Evolutionary conservation across 495 filamentous ascomycete species (phyloP).

Genomic region (Achaetomiella virescens): DNA sequence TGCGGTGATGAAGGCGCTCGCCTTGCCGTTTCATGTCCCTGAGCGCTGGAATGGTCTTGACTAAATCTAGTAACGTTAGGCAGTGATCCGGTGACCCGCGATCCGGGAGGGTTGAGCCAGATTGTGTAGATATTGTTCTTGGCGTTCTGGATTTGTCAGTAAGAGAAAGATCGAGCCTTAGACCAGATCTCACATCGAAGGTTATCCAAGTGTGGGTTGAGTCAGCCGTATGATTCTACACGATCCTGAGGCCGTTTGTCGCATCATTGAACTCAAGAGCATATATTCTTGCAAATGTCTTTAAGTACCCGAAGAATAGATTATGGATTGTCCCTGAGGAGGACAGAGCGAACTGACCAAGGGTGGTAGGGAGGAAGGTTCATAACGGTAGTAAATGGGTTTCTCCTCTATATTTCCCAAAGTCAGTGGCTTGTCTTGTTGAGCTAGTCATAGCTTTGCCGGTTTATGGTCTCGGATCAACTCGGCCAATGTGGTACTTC

Average conservation of each 20-base stretch:
- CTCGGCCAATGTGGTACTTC: too few relatives aligned
- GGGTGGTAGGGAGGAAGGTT: too few relatives aligned
- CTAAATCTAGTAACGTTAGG: slow-evolving; percentile 52
- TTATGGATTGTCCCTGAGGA: background rate
- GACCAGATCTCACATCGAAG: slow-evolving; percentile 25
- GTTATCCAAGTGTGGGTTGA: slow-evolving; percentile 31
- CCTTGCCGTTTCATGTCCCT: slow-evolving; percentile 38
- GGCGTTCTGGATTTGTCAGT: slow-evolving; percentile 23
- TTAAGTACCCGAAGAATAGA: slow-evolving; percentile 17
- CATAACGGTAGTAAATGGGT: too few relatives aligned
- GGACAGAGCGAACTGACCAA: background rate
- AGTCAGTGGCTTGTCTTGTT: too few relatives aligned
- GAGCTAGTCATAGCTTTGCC: too few relatives aligned
- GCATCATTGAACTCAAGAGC: slow-evolving; percentile 30
- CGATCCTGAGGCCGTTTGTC: slow-evolving; percentile 16
- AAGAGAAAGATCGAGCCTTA: background rate
- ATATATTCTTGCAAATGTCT: slow-evolving; percentile 11
- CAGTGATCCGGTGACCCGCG: slow-evolving; percentile 44
- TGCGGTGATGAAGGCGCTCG: slow-evolving; percentile 26
- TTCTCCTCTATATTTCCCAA: background rate
- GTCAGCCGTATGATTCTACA: slow-evolving; percentile 16
- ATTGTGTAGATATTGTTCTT: slow-evolving; percentile 33
- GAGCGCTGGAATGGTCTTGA: slow-evolving; percentile 61
- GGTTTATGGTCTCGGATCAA: too few relatives aligned
- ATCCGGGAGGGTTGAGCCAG: slow-evolving; percentile 22